phyloP scores from a whole-genome alignment of 805 yeast genomes.

The Danielia oregonensis region DNA sequence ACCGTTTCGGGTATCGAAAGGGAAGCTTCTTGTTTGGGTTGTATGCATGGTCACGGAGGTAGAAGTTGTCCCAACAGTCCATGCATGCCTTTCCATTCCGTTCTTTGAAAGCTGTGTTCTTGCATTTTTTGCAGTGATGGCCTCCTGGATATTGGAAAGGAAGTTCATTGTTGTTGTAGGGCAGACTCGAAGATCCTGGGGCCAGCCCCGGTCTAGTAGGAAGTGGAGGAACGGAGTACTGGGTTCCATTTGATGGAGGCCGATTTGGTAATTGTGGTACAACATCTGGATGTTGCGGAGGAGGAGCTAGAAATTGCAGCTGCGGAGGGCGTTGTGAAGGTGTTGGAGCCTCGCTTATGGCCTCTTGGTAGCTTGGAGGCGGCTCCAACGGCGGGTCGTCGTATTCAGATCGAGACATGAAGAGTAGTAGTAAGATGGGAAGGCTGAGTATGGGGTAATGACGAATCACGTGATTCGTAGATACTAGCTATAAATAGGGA shows the following conservation, averaged over 20 bases:
- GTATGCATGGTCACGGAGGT: slow-evolving; percentile 29
- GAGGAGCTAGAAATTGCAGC: too few relatives aligned
- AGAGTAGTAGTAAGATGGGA: not conserved
- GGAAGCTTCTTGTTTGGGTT: slow-evolving; percentile 52
- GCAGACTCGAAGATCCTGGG: slow-evolving; percentile 7
- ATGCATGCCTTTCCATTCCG: slow-evolving; percentile 24
- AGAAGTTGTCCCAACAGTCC: slow-evolving; percentile 29
- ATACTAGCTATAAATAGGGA: not conserved
- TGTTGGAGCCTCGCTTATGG: slow-evolving; percentile 20
- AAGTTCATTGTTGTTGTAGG: slow-evolving; percentile 16
- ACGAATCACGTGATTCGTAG: not conserved
- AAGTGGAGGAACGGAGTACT: too few relatives aligned
- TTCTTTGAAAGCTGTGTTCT: slow-evolving; percentile 31
- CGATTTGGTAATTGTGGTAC: too few relatives aligned
- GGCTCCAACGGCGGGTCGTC: slow-evolving; percentile 6
- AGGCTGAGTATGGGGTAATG: not conserved
- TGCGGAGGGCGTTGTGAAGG: slow-evolving; percentile 16
- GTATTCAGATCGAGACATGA: slow-evolving; percentile 1
- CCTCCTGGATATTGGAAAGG: slow-evolving; percentile 32
- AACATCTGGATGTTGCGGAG: too few relatives aligned
- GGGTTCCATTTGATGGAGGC: too few relatives aligned
- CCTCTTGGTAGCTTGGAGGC: slow-evolving; percentile 47
- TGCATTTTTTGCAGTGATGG: slow-evolving; percentile 29
- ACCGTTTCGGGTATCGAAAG: slow-evolving; percentile 63
- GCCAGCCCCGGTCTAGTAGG: too few relatives aligned